phyloP scores from a whole-genome alignment of 2,329 filamentous ascomycete genomes.

The Botrytis fabae region DNA sequence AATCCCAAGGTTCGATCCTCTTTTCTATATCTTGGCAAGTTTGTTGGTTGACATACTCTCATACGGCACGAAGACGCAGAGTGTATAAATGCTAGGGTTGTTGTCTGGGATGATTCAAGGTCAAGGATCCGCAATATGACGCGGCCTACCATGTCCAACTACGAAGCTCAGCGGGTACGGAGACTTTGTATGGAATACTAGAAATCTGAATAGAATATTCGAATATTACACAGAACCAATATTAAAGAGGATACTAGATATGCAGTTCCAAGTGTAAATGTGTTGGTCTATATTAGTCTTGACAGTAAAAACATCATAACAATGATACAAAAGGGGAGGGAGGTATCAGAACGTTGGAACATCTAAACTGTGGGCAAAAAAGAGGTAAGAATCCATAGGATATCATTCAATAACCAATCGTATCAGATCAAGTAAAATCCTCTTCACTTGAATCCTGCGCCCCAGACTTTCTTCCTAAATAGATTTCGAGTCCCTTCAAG shows the following conservation, averaged over 20 bases:
- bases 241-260: too few species aligned
- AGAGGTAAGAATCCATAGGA: neutral
- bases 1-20: slow-evolving; percentile 1
- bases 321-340: neutral
- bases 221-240: too few species aligned
- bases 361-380: neutral
- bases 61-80: neutral
- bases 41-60: neutral
- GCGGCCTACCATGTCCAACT: slow-evolving; percentile 22
- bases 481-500: neutral
- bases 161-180: slow-evolving; percentile 9
- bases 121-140: slow-evolving; percentile 25
- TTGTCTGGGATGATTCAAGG: neutral
- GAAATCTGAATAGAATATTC: neutral
- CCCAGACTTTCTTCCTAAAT: slow-evolving; percentile 1
- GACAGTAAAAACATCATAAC: neutral
- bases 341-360: neutral
- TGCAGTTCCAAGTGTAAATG: too few species aligned
- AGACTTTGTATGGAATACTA: neutral
- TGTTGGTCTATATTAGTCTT: neutral
- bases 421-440: neutral
- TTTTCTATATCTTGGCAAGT: slow-evolving; percentile 23
- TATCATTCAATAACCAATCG: neutral
- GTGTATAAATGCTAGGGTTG: neutral
- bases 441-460: slow-evolving; percentile 12